Evolutionary conservation across 805 yeast species (phyloP), one percentile per base, ranked within the genome.

Genomic region (Candida odintsovae): DNA sequence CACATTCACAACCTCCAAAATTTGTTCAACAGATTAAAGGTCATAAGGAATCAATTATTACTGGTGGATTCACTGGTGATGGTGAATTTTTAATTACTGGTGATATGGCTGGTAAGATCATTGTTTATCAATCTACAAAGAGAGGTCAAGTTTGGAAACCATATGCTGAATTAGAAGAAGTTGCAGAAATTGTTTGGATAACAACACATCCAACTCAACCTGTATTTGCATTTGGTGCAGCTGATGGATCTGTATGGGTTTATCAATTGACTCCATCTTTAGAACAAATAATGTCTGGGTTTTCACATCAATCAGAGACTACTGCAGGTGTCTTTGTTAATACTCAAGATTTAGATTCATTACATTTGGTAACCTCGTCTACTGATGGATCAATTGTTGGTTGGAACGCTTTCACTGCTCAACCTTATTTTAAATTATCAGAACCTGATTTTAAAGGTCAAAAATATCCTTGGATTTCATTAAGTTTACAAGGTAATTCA

Each of bases 221-320:
- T 21, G 76, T 87, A 41, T 88, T 92, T 70, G 97, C 98, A 13
- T 88, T 87, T 61, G 97, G 98, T 51, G 92, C 89, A 20, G 71
- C 74, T 8, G 97, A 90, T 65, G 99, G 99, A 3, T 84, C 96
- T 0, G 95, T 90, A 4, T 92, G 97, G 96, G 88, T 84, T 23
- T 94, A 90, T 62, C 87, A 83, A 59, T 75, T 90, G 37, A 65
- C 67, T 21, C 77, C 84, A 43, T 65, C 77, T 11, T 66, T 86
- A 44, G 88, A 80, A 48, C 86, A 82, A 61, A 67, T 86, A 33
- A 83, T 86, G 83, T 73, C 83, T 41, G 94, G 92, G 3, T 86
- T 83, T 60, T 80, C 83, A 18, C 98, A 92, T 67, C 81, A 86
- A 48, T 66, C 76, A 48, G 94, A 90, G 55, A 83, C 92, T 62